Conservation (phyloP, 1,284 basidiomycete species). For the Vanrija sp. region DNA sequence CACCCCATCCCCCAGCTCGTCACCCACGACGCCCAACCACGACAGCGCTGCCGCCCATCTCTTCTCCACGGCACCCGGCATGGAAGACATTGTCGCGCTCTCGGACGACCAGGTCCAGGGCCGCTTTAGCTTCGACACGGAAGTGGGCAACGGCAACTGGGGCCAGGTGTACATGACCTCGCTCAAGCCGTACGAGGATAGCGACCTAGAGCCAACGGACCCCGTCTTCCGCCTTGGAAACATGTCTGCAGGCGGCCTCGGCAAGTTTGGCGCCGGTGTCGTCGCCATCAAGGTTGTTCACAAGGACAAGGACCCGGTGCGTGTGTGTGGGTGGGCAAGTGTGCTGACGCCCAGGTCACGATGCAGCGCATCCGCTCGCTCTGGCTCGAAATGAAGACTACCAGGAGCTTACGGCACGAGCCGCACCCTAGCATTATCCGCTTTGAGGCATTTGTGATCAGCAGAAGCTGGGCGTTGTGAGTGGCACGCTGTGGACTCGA, state of each 20-base stretch:
- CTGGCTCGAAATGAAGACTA: constrained; percentile 94
- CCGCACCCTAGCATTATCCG: constrained; percentile 84
- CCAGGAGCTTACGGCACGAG: constrained; percentile 70
- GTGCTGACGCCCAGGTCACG: constrained; percentile 5
- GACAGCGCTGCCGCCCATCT: background rate
- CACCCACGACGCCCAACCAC: background rate
- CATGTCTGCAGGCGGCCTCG: constrained; percentile 24
- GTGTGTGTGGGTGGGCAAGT: constrained; percentile 1
- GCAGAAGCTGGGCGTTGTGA: constrained; percentile 80
- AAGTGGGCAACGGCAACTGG: constrained; percentile 49
- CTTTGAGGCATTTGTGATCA: constrained; percentile 89
- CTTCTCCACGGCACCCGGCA: background rate
- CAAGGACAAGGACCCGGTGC: constrained; percentile 60
- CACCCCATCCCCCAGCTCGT: background rate
- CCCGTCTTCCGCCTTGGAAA: constrained; percentile 20
- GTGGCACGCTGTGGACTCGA: constrained; percentile 35
- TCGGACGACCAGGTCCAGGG: constrained; percentile 38
- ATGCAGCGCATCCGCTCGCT: constrained; percentile 67
- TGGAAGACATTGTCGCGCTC: constrained; percentile 14
- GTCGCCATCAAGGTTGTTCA: constrained; percentile 89
- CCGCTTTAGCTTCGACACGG: constrained; percentile 35
- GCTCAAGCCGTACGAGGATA: constrained; percentile 6
- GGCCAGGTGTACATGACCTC: constrained; percentile 44
- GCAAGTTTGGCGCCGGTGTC: constrained; percentile 47
- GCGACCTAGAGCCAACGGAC: background rate